Conservation (phyloP, 805 yeast genomes). For the Candida nitratophila region DNA sequence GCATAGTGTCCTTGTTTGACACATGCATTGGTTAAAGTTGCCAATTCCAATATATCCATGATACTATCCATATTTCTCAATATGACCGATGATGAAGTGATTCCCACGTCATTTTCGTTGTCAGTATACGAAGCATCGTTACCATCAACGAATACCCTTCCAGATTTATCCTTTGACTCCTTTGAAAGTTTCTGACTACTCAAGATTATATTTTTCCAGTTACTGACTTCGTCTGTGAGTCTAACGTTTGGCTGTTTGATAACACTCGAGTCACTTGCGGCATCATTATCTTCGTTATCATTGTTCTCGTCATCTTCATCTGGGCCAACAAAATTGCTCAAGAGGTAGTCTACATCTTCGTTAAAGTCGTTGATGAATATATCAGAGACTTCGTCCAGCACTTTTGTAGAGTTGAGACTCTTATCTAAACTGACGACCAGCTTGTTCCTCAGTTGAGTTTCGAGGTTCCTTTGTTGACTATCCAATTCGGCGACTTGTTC, state of each 20-base stretch:
- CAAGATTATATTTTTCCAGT: not conserved
- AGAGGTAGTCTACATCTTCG: constrained; percentile 21
- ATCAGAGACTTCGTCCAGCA: constrained; percentile 27
- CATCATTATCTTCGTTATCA: constrained; percentile 1
- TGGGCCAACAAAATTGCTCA: constrained; percentile 23
- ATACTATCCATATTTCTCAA: constrained; percentile 62
- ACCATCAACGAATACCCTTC: not conserved
- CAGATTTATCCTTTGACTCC: not conserved
- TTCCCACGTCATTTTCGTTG: not conserved
- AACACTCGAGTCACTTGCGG: constrained; percentile 6
- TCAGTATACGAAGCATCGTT: not conserved
- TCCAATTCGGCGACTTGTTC: constrained; percentile 75
- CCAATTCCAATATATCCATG: constrained; percentile 75
- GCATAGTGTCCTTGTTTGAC: constrained; percentile 81
- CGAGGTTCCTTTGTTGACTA: constrained; percentile 41
- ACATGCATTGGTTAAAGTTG: constrained; percentile 77
- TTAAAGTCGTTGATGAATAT: constrained; percentile 27
- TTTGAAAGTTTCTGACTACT: not conserved
- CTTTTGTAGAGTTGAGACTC: constrained; percentile 31
- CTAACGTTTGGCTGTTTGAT: constrained; percentile 21
- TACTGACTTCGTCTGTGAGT: constrained; percentile 10
- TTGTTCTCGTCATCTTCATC: constrained; percentile 9
- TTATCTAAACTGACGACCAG: constrained; percentile 35
- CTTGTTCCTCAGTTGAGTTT: constrained; percentile 35
- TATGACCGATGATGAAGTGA: constrained; percentile 27